Evolutionary conservation across 345 rosid species (phyloP).

Genomic region (Hibiscus tridactylites): DNA sequence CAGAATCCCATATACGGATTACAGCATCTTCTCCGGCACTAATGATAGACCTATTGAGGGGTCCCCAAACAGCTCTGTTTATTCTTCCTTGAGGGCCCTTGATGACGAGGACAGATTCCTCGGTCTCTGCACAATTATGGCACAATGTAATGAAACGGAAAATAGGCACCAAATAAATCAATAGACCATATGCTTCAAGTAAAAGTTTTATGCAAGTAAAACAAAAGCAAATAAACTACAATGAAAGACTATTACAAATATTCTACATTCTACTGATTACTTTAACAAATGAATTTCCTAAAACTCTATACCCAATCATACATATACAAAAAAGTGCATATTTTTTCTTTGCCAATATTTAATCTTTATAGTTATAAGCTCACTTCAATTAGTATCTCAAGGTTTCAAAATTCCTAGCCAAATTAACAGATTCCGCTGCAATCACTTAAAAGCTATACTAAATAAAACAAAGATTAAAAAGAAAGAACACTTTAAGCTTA

Average conservation of each 20-base stretch:
- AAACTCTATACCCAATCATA: too few relatives aligned
- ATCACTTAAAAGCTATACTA: not conserved
- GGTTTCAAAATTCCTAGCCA: not conserved
- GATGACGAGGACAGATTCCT: constrained; percentile 57
- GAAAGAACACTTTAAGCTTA: constrained; percentile 24
- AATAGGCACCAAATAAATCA: not conserved
- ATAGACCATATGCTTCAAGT: not conserved
- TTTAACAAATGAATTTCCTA: too few relatives aligned
- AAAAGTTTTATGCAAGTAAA: too few relatives aligned
- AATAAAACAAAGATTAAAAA: not conserved
- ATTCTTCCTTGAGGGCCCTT: constrained; percentile 76
- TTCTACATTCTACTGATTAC: too few relatives aligned
- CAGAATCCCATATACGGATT: constrained; percentile 86
- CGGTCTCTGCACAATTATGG: constrained; percentile 36
- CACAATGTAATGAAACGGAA: not conserved
- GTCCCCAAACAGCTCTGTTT: constrained; percentile 95
- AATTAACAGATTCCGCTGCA: not conserved
- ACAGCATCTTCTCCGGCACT: constrained; percentile 87
- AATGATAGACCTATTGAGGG: constrained; percentile 65
- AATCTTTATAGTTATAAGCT: too few relatives aligned
- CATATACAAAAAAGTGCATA: too few relatives aligned
- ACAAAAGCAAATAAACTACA: too few relatives aligned
- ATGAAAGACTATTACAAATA: too few relatives aligned
- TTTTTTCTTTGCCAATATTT: too few relatives aligned
- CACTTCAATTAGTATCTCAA: not conserved